Evolutionary conservation across 1,284 basidiomycete species (phyloP), one percentile per base, ranked within the genome.

Genomic region (Marasmius tenuissimus): DNA sequence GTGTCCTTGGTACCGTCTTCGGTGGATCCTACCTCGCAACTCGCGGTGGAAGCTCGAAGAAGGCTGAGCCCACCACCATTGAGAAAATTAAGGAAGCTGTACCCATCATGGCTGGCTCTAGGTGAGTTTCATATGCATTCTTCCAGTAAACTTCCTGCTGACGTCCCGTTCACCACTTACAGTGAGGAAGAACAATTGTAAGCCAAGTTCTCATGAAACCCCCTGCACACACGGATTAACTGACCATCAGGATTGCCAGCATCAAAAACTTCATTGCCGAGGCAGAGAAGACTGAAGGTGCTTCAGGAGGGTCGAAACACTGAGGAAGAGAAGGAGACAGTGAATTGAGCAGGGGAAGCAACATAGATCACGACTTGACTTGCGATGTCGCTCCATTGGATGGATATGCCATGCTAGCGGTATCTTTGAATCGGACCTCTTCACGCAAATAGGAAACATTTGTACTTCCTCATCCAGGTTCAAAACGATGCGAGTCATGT

Each of bases 181-280:
- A 87, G 85, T 59, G 85, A 87, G 71, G 85, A 87, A 66, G 85
- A 85, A 69, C 78, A 84, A 63, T 87, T 86, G 85, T 86, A 75
- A 75, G 85, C 27, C 27, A 2, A 27, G 27, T 27, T 83, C 63
- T 62, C 7, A 10, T 33, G 49, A 45, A 56, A 58, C 38, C 60
- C 35, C 60, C 51, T 45, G 50, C 22, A 39, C 51, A 45, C 69
- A 69, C 67, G 69, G 72, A 81, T 79, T 76, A 69, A 76, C 70
- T 66, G 60, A 62, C 61, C 40, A 20, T 49, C 18, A 83, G 83
- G 78, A 71, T 79, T 65, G 69, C 78, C 79, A 86, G 85, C 68
- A 86, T 86, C 76, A 81, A 78, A 72, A 80, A 81, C 50, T 87
- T 85, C 69, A 76, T 87, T 61, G 83, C 80, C 58, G 85, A 86